Evolutionary conservation across 331 rosid species (phyloP).

Genomic region (Phaseolus coccineus): DNA sequence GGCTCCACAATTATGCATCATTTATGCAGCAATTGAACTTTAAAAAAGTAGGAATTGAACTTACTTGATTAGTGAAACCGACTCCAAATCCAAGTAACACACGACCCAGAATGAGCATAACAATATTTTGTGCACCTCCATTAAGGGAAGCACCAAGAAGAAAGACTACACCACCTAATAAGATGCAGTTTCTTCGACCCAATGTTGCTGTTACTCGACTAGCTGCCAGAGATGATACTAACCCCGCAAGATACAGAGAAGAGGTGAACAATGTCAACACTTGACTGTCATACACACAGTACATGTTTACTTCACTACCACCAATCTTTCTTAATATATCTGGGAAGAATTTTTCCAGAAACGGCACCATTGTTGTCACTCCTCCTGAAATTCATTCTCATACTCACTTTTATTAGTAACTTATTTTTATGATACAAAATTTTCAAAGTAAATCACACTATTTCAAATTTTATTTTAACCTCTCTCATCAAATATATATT

Average conservation of each 20-base stretch:
- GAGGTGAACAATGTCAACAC: conserved; percentile 70
- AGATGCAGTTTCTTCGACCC: conserved; percentile 59
- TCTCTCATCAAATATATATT: too few species aligned
- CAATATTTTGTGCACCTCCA: conserved; percentile 60
- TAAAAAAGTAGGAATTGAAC: neutral
- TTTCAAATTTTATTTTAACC: too few species aligned
- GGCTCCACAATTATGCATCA: too few species aligned
- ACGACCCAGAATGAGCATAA: conserved; percentile 73
- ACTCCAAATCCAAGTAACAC: conserved; percentile 68
- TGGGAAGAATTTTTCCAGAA: conserved; percentile 69
- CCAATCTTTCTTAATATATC: conserved; percentile 52
- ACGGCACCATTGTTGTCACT: conserved; percentile 71
- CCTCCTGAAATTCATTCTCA: conserved; percentile 55
- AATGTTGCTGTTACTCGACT: conserved; percentile 49
- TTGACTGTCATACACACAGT: conserved; percentile 69
- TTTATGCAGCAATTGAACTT: too few species aligned
- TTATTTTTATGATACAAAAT: too few species aligned
- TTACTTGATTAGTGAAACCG: conserved; percentile 74
- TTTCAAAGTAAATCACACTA: too few species aligned
- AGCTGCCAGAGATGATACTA: conserved; percentile 53
- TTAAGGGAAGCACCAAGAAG: conserved; percentile 61
- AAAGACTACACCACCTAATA: conserved; percentile 62
- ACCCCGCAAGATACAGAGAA: conserved; percentile 66
- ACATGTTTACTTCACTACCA: conserved; percentile 46
- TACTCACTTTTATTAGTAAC: too few species aligned